Percentiles rank a stretch among this genome's conserved stretches.
These are phyloP conservation scores for Striga hermonthica DNA, from an alignment of 305 asterid genomes.

Conservation along the genomic window DNA sequence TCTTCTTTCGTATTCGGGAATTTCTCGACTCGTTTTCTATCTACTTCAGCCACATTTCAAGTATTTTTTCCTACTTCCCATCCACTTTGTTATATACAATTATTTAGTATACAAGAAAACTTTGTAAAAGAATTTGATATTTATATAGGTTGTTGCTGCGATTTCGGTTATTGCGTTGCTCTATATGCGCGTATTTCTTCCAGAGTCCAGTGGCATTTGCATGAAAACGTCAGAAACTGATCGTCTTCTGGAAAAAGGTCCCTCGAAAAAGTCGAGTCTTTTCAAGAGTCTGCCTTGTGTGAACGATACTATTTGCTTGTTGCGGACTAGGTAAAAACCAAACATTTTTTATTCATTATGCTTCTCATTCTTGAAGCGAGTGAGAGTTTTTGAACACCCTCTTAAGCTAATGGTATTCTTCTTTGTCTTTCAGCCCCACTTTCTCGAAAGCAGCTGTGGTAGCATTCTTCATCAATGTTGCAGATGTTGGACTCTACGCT, in stretches of 20 bases:
- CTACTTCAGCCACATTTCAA: constrained; percentile 71
- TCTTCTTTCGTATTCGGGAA: constrained; percentile 79
- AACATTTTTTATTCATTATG: background rate
- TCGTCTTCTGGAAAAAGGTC: constrained; percentile 60
- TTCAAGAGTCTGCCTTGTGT: constrained; percentile 56
- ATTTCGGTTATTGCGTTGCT: constrained; percentile 55
- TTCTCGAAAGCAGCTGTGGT: constrained; percentile 74
- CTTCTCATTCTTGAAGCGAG: background rate
- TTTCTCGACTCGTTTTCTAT: constrained; percentile 64
- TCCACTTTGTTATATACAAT: background rate
- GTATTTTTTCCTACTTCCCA: constrained; percentile 18
- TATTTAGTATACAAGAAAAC: too few species aligned
- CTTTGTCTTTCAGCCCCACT: constrained; percentile 52
- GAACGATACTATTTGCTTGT: constrained; percentile 53
- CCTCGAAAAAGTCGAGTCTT: constrained; percentile 43
- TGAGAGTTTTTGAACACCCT: too few species aligned
- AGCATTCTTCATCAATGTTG: constrained; percentile 61
- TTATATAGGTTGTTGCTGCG: constrained; percentile 69
- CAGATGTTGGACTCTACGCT: constrained; percentile 66
- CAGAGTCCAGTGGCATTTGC: constrained; percentile 42
- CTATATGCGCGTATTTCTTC: constrained; percentile 73
- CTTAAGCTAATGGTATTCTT: background rate
- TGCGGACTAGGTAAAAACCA: constrained; percentile 47
- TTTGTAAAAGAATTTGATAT: background rate
- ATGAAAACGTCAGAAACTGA: constrained; percentile 44